Evolutionary conservation across 2,329 filamentous ascomycete species (phyloP), one percentile per base, ranked within the genome.

Genomic region (Stachybotrys chlorohalonatus): DNA sequence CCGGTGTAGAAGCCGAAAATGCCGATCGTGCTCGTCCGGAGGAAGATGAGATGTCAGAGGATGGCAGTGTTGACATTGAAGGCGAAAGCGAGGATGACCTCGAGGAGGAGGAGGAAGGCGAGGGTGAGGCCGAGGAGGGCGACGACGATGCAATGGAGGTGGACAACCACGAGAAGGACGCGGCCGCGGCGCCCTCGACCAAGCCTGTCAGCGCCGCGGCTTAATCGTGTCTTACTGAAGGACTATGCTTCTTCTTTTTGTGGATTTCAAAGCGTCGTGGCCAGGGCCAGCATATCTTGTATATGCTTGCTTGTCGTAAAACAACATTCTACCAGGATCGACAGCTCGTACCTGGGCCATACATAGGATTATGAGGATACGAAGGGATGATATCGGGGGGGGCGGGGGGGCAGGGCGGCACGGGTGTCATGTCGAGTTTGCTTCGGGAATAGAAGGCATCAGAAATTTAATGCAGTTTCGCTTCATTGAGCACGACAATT

Each of bases 41-140:
- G 16, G 86, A 89, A 53, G 84, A 86, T 15, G 84, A 84, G 56
- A 76, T 77, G 60, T 88, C 85, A 15, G 87, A 92, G 57, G 87
- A 84, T 56, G 88, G 85, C 60, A 89, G 85, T 63, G 88, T 91
- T 67, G 88, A 91, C 67, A 83, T 91, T 49, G 88, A 90, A 64
- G 85, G 84, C 54, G 88, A 91, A 69, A 89, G 84, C 62, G 84
- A 84, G 61, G 87, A 87, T 36, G 85, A 85, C 57, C 83, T 89
- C 30, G 83, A 85, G 53, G 84, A 87, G 56, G 85, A 87, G 13
- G 79, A 85, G 42, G 73, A 74, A 52, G 70, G 58, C 9, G 65
- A 66, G 57, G 70, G 54, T 32, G 66, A 69, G 55, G 66, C 52
- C 7, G 69, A 67, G 51, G 67, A 54, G 45, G 65, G 52, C n/a